phyloP scores from a whole-genome alignment of 2,329 filamentous ascomycete species.

The Acephala macrosclerotiorum region DNA sequence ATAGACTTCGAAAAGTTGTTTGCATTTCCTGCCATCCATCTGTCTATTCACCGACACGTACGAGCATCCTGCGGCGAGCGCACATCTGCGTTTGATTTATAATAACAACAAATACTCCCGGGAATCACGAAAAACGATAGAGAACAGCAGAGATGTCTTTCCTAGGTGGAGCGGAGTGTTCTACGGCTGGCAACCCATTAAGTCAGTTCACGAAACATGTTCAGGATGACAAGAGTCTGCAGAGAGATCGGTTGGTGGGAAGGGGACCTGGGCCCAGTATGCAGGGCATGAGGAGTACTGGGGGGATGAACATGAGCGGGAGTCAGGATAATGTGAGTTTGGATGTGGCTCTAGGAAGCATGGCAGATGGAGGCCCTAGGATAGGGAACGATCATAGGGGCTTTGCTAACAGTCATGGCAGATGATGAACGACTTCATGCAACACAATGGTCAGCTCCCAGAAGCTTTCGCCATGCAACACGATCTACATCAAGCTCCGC shows the following conservation, averaged over 20 bases:
- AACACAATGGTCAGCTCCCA: constrained; percentile 72
- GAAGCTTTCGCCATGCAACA: constrained; percentile 45
- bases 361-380: neutral
- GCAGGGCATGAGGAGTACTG: constrained; percentile 79
- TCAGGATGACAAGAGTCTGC: constrained; percentile 93
- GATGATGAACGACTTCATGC: constrained; percentile 95
- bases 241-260: constrained; percentile 86
- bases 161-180: constrained; percentile 94
- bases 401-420: constrained; percentile 47
- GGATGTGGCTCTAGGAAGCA: neutral
- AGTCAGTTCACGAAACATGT: constrained; percentile 98
- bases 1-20: constrained; percentile 15
- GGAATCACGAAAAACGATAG: neutral
- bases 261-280: constrained; percentile 73
- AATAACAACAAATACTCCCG: neutral
- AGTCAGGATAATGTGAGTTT: constrained; percentile 74
- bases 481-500: constrained; percentile 39
- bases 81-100: neutral
- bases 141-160: constrained; percentile 76
- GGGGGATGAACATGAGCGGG: constrained; percentile 48
- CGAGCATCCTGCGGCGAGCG: neutral
- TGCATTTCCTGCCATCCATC: neutral
- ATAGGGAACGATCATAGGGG: neutral
- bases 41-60: neutral
- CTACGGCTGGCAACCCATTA: constrained; percentile 92